phyloP scores from a whole-genome alignment of 1,284 basidiomycete species.

The Malassezia caprae region DNA sequence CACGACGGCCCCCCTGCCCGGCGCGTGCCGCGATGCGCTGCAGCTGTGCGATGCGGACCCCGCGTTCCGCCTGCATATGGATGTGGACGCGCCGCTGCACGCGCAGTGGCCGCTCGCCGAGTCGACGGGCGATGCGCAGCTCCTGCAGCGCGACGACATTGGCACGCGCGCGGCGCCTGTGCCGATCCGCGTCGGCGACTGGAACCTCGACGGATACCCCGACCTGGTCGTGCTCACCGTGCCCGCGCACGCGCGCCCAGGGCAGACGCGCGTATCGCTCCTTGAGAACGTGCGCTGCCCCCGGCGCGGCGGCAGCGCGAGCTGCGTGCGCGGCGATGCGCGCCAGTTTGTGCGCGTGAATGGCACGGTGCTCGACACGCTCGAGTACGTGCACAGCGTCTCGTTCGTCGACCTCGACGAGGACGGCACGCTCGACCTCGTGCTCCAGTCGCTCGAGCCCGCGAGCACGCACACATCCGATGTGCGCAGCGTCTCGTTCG shows the following conservation, averaged over 20 bases:
- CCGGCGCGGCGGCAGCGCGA: slow-evolving; percentile 42
- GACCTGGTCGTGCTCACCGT: slow-evolving; percentile 66
- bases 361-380: slow-evolving; percentile 53
- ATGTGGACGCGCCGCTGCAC: slow-evolving; percentile 48
- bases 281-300: slow-evolving; percentile 65
- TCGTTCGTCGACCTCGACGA: slow-evolving; percentile 89
- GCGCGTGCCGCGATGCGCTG: slow-evolving; percentile 56
- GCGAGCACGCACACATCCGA: slow-evolving; percentile 21
- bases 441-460: slow-evolving; percentile 60
- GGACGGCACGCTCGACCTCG: slow-evolving; percentile 85
- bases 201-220: slow-evolving; percentile 87
- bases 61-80: slow-evolving; percentile 67
- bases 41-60: slow-evolving; percentile 72
- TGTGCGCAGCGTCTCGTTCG: slow-evolving; percentile 57
- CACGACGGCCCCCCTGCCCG: neutral
- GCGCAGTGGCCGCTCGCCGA: neutral
- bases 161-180: slow-evolving; percentile 59
- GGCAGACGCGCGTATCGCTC: slow-evolving; percentile 57
- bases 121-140: slow-evolving; percentile 50
- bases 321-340: neutral
- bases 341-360: slow-evolving; percentile 6
- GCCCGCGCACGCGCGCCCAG: slow-evolving; percentile 43
- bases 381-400: slow-evolving; percentile 69
- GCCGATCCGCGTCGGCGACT: slow-evolving; percentile 74
- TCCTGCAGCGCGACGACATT: slow-evolving; percentile 61